These are phyloP conservation scores for Saccharomyces hybrid DNA, from an alignment of 1,139 yeast species.

Conservation along the genomic window DNA sequence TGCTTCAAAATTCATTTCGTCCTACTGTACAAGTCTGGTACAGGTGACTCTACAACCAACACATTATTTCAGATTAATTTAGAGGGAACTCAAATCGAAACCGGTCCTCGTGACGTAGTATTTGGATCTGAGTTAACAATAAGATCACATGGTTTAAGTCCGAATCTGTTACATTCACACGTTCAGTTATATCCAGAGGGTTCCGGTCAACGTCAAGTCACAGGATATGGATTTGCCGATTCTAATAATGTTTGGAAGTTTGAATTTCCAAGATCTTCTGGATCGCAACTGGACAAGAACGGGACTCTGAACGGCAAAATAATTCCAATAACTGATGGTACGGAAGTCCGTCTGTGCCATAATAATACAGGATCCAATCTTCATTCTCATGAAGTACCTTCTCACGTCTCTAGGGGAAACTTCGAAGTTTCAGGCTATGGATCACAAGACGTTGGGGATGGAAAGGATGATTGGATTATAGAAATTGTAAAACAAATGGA, in stretches of 20 bases:
- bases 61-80: conserved; percentile 64
- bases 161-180: conserved; percentile 67
- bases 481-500: conserved; percentile 53
- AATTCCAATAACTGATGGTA: conserved; percentile 40
- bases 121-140: conserved; percentile 57
- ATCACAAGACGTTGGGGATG: conserved; percentile 45
- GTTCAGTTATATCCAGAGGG: conserved; percentile 62
- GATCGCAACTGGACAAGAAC: conserved; percentile 23
- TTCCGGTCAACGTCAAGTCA: conserved; percentile 64
- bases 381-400: conserved; percentile 54
- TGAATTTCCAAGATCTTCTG: conserved; percentile 39
- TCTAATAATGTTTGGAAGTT: conserved; percentile 56
- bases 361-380: conserved; percentile 45
- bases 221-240: conserved; percentile 71
- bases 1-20: conserved; percentile 77
- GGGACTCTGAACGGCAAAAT: conserved; percentile 29
- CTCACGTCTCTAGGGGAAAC: conserved; percentile 45
- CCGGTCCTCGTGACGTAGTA: conserved; percentile 56
- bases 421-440: conserved; percentile 71
- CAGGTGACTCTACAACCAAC: conserved; percentile 69
- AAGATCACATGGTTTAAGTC: conserved; percentile 66
- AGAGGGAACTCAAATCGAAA: conserved; percentile 44
- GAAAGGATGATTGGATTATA: conserved; percentile 64
- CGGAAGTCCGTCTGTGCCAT: conserved; percentile 50
- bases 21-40: conserved; percentile 67